Evolutionary conservation across 2,329 filamentous ascomycete genomes (phyloP).

Genomic region (Talaromyces sp.): DNA sequence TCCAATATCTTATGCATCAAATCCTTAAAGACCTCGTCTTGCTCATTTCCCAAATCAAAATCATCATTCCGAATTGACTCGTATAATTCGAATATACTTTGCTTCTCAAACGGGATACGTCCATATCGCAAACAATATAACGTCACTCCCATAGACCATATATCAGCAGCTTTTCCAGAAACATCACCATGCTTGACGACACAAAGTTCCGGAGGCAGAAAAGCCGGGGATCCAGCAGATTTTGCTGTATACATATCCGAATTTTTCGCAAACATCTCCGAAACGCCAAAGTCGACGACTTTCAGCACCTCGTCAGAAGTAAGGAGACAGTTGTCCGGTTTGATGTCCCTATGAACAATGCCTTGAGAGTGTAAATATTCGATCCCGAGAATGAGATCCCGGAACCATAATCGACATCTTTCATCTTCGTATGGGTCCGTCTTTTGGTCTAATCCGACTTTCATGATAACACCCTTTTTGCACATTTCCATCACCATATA

Average conservation of each 20-base stretch:
- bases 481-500: conserved; percentile 99
- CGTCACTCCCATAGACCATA: conserved; percentile 98
- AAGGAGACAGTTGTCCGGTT: conserved; percentile 91
- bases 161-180: conserved; percentile 84
- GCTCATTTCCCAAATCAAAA: conserved; percentile 60
- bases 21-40: conserved; percentile 69
- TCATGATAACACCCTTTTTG: conserved; percentile 96
- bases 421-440: conserved; percentile 82
- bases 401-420: conserved; percentile 84
- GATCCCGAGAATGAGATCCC: conserved; percentile 89
- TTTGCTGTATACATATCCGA: conserved; percentile 87
- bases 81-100: conserved; percentile 80
- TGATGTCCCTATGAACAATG: conserved; percentile 94
- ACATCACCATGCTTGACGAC: conserved; percentile 81
- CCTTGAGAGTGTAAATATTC: conserved; percentile 95
- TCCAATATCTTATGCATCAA: conserved; percentile 72
- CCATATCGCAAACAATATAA: conserved; percentile 92
- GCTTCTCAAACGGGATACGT: conserved; percentile 77
- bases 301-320: conserved; percentile 92
- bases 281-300: conserved; percentile 97
- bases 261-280: conserved; percentile 93
- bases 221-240: conserved; percentile 90
- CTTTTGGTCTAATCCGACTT: conserved; percentile 79
- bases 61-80: conserved; percentile 77
- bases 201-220: conserved; percentile 90